Base-by-base conservation (phyloP, 2,329 filamentous ascomycete genomes). In the Scedosporium dehoogii region DNA sequence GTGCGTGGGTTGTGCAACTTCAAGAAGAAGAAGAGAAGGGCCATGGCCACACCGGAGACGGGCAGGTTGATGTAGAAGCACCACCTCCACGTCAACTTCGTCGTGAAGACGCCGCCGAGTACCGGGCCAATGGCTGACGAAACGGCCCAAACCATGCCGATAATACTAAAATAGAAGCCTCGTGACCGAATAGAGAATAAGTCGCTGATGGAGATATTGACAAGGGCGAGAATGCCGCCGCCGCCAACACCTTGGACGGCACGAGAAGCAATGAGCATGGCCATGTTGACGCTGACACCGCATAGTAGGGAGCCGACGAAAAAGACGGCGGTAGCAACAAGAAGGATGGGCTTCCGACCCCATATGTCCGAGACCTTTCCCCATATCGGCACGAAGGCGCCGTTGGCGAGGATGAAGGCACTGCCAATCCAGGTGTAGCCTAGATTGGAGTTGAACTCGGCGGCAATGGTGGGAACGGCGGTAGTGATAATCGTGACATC, bases 341-440 rank as follows among this genome's bases (percentile, higher is more conserved):
- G 74, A 57, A 85, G 72, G 29, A 83, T 73, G 4, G 79, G 80
- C 68, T 84, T 85, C 57, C 83, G 79, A 25, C 83, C 82, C 72
- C 81, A 85, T 62, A 85, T 81, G 65, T 85, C 83, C 51, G 79
- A 80, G 57, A 85, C 69, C 67, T 83, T 83, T 62, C 86, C 87
- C 89, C 88, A 92, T 59, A 87, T 84, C 0, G 88, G 87, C 0
- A 84, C 83, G 1, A 83, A 81, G 71, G 79, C 83, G 1, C 88
- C 85, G 69, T 85, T 87, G 62, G 85, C 87, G 10, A 92, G 82
- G 6, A 91, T 78, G 69, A 89, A 93, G 2, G 88, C 85, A 44
- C 83, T 85, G 14, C 89, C 89, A 65, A 93, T 86, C 90, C 89
- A 92, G 60, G 86, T 83, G 73, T 92, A 92, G 25, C 88, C 89